phyloP scores from a whole-genome alignment of 192 early-diverging fungal genomes.

The Entomortierella chlamydospora region DNA sequence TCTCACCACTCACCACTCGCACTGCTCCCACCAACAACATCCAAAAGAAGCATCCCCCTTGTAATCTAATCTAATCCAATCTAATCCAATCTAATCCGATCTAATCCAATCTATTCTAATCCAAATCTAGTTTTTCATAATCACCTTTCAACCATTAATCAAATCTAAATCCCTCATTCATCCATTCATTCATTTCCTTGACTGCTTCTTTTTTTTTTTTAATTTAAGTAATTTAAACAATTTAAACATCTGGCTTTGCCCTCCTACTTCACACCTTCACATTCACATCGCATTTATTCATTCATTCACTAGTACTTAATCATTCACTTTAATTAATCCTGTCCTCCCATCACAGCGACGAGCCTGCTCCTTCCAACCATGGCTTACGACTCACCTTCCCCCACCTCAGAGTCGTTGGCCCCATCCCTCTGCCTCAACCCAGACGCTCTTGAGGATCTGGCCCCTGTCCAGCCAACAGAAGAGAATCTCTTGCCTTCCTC shows the following conservation, averaged over 20 bases:
- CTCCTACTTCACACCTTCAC: neutral
- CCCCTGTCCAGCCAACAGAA: slow-evolving; percentile 37
- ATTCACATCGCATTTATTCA: neutral
- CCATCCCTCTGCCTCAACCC: slow-evolving; percentile 52
- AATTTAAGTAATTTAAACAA: too few relatives aligned
- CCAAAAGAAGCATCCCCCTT: too few relatives aligned
- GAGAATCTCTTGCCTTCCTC: slow-evolving; percentile 34
- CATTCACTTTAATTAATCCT: neutral
- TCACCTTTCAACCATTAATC: too few relatives aligned
- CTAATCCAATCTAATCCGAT: too few relatives aligned
- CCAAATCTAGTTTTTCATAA: too few relatives aligned
- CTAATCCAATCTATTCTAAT: too few relatives aligned
- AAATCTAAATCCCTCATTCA: neutral
- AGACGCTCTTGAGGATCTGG: slow-evolving; percentile 50
- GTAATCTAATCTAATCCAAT: too few relatives aligned
- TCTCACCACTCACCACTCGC: too few relatives aligned
- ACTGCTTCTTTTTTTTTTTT: too few relatives aligned
- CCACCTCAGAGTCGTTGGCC: slow-evolving; percentile 47
- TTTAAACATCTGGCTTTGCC: too few relatives aligned
- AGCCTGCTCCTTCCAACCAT: slow-evolving; percentile 10
- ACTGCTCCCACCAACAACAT: too few relatives aligned
- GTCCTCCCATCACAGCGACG: too few relatives aligned
- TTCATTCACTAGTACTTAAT: neutral
- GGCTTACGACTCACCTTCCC: slow-evolving; percentile 54
- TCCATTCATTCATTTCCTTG: neutral